phyloP scores from a whole-genome alignment of 225 moss, liverwort and hornwort genomes.

The Marchantia polymorpha region DNA sequence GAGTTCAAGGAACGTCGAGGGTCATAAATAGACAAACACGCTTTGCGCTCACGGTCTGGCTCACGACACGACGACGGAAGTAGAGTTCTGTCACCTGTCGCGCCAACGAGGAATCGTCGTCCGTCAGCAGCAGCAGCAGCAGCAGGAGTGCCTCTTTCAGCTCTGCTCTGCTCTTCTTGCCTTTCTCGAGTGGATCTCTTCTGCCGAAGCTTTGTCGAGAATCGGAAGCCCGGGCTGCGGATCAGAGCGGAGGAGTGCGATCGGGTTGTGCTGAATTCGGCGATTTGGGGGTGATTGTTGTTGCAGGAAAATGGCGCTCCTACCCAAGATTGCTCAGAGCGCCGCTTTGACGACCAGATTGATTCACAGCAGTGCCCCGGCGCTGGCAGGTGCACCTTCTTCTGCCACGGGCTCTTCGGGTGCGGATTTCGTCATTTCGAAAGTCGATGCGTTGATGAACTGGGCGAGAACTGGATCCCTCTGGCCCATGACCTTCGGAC shows the following conservation, averaged over 20 bases:
- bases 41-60: background rate
- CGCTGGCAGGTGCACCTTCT: slow-evolving; percentile 15
- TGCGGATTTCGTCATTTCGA: slow-evolving; percentile 79
- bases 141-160: too few relatives aligned
- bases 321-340: slow-evolving; percentile 23
- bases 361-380: slow-evolving; percentile 28
- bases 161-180: too few relatives aligned
- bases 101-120: too few relatives aligned
- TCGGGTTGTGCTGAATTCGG: background rate
- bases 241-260: background rate
- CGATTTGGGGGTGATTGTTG: background rate
- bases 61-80: background rate
- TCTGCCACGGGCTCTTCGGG: slow-evolving; percentile 2
- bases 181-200: background rate
- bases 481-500: slow-evolving; percentile 89
- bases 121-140: too few relatives aligned
- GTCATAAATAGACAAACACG: too few relatives aligned
- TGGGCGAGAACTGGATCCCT: slow-evolving; percentile 89
- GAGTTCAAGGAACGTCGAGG: too few relatives aligned
- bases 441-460: slow-evolving; percentile 88
- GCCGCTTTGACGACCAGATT: slow-evolving; percentile 16
- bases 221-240: background rate
- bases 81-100: background rate
- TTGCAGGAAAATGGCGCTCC: slow-evolving; percentile 19
- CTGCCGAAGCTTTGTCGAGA: too few relatives aligned